These are phyloP conservation scores for Sphagnum fallax DNA, from an alignment of 228 moss, liverwort and hornwort genomes.

Conservation along the genomic window DNA sequence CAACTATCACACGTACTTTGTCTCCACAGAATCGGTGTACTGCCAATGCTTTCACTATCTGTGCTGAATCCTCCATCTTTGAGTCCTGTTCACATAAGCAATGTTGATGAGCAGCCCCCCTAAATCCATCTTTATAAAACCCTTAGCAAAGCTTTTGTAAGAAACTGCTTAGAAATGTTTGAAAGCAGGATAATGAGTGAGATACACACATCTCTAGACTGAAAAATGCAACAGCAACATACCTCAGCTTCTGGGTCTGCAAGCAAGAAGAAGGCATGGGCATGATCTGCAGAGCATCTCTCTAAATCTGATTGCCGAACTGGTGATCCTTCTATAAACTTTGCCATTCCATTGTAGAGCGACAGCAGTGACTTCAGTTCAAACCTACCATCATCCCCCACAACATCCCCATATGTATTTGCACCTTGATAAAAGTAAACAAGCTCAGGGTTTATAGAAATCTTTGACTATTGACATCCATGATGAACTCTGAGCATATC, in stretches of 20 bases:
- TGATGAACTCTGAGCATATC: too few relatives aligned
- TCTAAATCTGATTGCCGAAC: slow-evolving; percentile 26
- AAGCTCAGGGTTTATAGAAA: too few relatives aligned
- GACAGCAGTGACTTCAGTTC: slow-evolving; percentile 36
- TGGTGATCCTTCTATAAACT: slow-evolving; percentile 41
- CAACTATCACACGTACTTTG: slow-evolving; percentile 74
- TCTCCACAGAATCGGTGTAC: slow-evolving; percentile 65
- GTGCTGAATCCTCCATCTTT: slow-evolving; percentile 69
- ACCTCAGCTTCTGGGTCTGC: slow-evolving; percentile 31
- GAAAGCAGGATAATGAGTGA: not conserved
- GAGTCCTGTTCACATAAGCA: slow-evolving; percentile 26
- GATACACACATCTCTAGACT: not conserved
- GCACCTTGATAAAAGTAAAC: too few relatives aligned
- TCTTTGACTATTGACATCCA: too few relatives aligned
- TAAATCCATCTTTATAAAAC: not conserved
- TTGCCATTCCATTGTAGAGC: slow-evolving; percentile 31
- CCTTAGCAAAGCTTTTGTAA: not conserved
- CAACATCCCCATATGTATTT: too few relatives aligned
- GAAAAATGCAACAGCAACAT: not conserved
- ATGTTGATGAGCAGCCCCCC: not conserved
- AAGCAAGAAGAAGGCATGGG: slow-evolving; percentile 38
- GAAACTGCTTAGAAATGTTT: too few relatives aligned
- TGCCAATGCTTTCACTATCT: slow-evolving; percentile 82
- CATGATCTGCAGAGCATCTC: slow-evolving; percentile 35
- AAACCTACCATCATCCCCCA: slow-evolving; percentile 15